Base-by-base conservation (phyloP, 2,329 filamentous ascomycete genomes). In the Didymella keratinophila region DNA sequence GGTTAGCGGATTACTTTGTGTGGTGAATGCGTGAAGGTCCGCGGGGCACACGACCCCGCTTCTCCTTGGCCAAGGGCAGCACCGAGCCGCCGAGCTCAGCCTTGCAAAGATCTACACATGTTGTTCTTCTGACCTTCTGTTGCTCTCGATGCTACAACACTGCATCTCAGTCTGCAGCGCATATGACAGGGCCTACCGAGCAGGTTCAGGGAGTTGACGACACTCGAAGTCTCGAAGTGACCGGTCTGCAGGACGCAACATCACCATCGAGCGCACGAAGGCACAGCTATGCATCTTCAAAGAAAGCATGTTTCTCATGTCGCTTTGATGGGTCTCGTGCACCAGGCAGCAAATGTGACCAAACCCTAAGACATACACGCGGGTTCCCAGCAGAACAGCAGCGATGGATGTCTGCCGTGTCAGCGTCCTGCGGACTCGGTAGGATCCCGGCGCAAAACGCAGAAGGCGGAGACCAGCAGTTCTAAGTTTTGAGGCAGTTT, bases 1-100 rank as follows among this genome's bases (percentile, higher is more conserved):
- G 64, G 50, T 27, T 71, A 71, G 66, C 39, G 52, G 41, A 8
- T 52, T 21, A 44, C 51, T 57, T 23, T 54, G 54, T 55, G 51
- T 57, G 48, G 32, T 42, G 52, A 50, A 48, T 41, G 49, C 30
- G 32, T 48, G 53, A 53, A 47, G 27, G 55, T 56, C 45, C 45
- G 61, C 46, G 48, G 43, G 30, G 44, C 39, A 27, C 21, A 21
- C 32, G 37, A 53, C 62, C 66, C 66, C 65, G 60, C 56, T 36
- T 44, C 45, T n/a, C 9, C 18, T n/a, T n/a, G n/a, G n/a, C n/a
- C n/a, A 42, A 4, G 21, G 4, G 23, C 37, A 23, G 23, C n/a
- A 41, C 37, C 37, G 37, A 39, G 23, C 37, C 21, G 41, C 41
- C 41, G 41, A 43, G n/a, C 16, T 44, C 27, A 50, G 20, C 36